These are phyloP conservation scores for Metschnikowia proteae DNA, from an alignment of 805 yeast genomes.

Conservation along the genomic window DNA sequence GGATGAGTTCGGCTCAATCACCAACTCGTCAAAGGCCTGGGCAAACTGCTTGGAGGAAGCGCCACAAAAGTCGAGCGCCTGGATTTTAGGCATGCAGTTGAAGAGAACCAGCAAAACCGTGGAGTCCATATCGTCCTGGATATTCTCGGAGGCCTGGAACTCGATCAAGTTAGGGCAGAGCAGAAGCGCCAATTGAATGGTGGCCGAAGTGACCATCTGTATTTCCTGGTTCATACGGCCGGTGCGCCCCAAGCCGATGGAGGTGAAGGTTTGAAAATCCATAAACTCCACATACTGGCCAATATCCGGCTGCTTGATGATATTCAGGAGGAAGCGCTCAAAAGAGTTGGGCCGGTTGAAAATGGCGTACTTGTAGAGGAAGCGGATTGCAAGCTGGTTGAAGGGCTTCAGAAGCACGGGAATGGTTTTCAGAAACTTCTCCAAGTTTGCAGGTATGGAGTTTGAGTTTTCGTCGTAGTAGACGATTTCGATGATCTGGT, in stretches of 20 bases:
- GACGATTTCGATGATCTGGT: constrained; percentile 53
- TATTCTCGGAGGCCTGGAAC: constrained; percentile 79
- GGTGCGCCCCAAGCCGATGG: constrained; percentile 85
- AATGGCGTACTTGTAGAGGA: constrained; percentile 61
- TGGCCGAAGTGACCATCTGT: constrained; percentile 78
- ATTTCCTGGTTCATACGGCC: constrained; percentile 87
- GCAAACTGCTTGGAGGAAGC: constrained; percentile 66
- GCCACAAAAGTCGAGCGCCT: constrained; percentile 85
- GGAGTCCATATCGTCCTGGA: constrained; percentile 73
- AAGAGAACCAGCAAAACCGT: constrained; percentile 54
- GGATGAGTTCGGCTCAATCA: constrained; percentile 15
- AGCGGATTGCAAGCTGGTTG: constrained; percentile 53
- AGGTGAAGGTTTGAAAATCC: constrained; percentile 85
- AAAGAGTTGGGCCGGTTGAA: constrained; percentile 81
- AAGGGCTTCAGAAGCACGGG: constrained; percentile 56
- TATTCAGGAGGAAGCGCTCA: constrained; percentile 60
- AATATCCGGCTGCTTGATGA: constrained; percentile 41
- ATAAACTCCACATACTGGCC: constrained; percentile 67
- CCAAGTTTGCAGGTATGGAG: constrained; percentile 49
- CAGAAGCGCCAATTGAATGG: constrained; percentile 60
- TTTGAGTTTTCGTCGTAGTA: constrained; percentile 51
- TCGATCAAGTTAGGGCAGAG: constrained; percentile 68
- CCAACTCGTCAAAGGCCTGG: constrained; percentile 48
- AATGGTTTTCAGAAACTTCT: constrained; percentile 48
- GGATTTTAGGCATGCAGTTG: constrained; percentile 50